These are phyloP conservation scores for Typha latifolia DNA, from an alignment of 176 grass and related monocot species.

Conservation along the genomic window DNA sequence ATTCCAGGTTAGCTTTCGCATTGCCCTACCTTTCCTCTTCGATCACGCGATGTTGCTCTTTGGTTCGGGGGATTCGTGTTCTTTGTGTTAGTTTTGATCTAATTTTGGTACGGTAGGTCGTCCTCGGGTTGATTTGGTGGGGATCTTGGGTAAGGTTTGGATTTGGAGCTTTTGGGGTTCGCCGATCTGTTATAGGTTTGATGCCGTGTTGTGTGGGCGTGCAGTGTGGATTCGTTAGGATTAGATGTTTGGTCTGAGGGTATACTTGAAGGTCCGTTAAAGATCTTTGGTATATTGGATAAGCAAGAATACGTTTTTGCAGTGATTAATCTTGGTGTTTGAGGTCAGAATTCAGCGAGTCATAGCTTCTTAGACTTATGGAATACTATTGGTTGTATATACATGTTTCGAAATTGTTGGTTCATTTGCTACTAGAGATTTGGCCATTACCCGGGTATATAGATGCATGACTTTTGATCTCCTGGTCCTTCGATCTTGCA, in stretches of 20 bases:
- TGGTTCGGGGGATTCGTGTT: not conserved
- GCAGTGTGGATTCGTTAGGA: not conserved
- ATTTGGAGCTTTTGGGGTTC: not conserved
- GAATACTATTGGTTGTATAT: no score
- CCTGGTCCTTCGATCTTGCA: no score
- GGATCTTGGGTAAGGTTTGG: not conserved
- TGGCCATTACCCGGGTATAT: no score
- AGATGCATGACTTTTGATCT: no score
- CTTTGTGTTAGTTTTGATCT: not conserved
- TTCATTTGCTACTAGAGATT: no score
- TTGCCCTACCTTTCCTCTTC: not conserved
- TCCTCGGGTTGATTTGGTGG: not conserved
- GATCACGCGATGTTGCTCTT: not conserved
- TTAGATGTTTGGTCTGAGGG: not conserved
- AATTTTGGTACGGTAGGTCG: not conserved
- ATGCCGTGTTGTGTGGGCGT: no score
- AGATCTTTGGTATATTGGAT: no score
- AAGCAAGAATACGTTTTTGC: no score
- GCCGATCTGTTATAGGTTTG: not conserved
- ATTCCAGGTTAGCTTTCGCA: not conserved
- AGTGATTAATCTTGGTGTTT: no score
- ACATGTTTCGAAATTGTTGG: no score
- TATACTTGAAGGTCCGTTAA: not conserved
- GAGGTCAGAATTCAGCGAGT: no score
- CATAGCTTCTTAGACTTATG: no score